A percentile compares a stretch with the other conserved stretches of the same genome.
These are phyloP conservation scores for Bryoglossum gracile DNA, from an alignment of 495 filamentous ascomycete genomes.

Conservation along the genomic window DNA sequence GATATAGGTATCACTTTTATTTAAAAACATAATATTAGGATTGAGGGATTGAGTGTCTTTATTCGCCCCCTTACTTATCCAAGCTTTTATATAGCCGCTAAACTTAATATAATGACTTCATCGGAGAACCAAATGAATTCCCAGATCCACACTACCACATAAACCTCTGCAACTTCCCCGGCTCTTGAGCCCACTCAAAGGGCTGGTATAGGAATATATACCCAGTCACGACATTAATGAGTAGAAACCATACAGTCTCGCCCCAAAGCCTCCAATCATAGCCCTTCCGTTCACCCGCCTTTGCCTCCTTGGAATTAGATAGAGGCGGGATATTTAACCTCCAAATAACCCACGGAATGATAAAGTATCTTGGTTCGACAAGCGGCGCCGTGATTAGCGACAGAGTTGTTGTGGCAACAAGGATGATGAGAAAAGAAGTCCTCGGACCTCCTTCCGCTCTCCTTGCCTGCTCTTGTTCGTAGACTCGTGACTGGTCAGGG, in stretches of 20 bases:
- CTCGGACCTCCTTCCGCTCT: constrained; percentile 5
- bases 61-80: no score
- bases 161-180: constrained; percentile 76
- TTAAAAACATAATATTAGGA: no score
- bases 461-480: background rate
- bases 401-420: constrained; percentile 62
- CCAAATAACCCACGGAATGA: constrained; percentile 93
- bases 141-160: constrained; percentile 84
- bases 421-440: constrained; percentile 45
- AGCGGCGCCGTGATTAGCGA: constrained; percentile 82
- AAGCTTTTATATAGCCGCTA: no score
- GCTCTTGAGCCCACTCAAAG: constrained; percentile 77
- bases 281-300: background rate
- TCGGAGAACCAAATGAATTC: no score
- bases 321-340: constrained; percentile 62
- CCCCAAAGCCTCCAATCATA: constrained; percentile 45
- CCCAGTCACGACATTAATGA: constrained; percentile 65
- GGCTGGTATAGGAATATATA: constrained; percentile 73
- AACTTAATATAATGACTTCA: no score
- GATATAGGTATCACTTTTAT: no score
- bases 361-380: constrained; percentile 92
- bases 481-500: background rate
- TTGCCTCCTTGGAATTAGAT: background rate
- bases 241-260: constrained; percentile 74
- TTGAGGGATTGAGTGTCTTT: no score